A percentile compares a stretch with the other conserved stretches of the same genome.
Evolutionary conservation across 2,329 filamentous ascomycete genomes (phyloP).

Genomic region (Aspergillus vadensis): DNA sequence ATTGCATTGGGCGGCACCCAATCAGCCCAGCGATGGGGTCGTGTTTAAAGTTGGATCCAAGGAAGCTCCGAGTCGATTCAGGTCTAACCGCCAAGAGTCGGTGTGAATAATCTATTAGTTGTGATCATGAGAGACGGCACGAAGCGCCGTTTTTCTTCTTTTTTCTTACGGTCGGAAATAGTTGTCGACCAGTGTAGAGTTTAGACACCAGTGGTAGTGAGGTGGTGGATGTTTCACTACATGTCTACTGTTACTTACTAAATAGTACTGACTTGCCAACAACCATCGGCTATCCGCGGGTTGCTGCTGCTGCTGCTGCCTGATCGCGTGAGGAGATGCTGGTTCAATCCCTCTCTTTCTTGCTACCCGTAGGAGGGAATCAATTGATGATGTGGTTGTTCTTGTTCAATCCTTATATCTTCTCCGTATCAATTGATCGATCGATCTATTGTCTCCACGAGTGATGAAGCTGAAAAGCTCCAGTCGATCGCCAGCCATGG

Average conservation of each 20-base stretch:
- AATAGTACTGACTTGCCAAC: background rate
- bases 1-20: background rate
- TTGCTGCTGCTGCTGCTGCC: slow-evolving; percentile 1
- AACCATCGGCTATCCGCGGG: background rate
- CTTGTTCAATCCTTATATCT: background rate
- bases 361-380: too few relatives aligned
- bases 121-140: too few relatives aligned
- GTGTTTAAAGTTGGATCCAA: slow-evolving; percentile 6
- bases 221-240: too few relatives aligned
- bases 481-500: too few relatives aligned
- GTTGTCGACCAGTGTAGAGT: too few relatives aligned
- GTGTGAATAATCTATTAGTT: background rate
- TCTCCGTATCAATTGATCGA: background rate
- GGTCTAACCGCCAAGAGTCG: slow-evolving; percentile 5
- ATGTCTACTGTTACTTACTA: too few relatives aligned
- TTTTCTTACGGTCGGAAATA: background rate
- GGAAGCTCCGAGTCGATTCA: background rate
- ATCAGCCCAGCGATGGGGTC: background rate
- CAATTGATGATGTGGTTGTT: too few relatives aligned
- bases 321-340: background rate
- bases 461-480: too few relatives aligned
- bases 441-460: background rate
- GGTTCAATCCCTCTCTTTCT: background rate
- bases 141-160: background rate
- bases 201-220: too few relatives aligned